phyloP scores from a whole-genome alignment of 2,329 filamentous ascomycete species.

The Aspergillus felis region DNA sequence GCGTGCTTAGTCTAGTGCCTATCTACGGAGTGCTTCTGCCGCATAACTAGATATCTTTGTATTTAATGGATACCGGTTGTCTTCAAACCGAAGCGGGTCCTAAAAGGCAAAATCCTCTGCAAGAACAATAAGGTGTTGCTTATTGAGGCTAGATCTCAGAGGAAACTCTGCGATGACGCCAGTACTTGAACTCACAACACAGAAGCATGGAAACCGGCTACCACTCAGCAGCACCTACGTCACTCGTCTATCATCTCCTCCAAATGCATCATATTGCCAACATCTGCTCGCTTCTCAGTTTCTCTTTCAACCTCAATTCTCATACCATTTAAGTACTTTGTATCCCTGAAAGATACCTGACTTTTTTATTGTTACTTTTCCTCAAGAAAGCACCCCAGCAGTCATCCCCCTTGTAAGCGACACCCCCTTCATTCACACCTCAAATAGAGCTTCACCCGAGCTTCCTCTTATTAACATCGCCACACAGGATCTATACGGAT shows the following conservation, averaged over 20 bases:
- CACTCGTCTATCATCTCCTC: slow-evolving; percentile 29
- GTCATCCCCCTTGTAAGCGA: not conserved
- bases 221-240: slow-evolving; percentile 26
- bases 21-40: not conserved
- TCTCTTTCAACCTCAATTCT: not conserved
- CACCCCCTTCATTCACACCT: not conserved
- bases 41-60: not conserved
- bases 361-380: not conserved
- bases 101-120: not conserved
- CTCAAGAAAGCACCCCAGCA: not conserved
- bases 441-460: not conserved
- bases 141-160: not conserved
- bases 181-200: slow-evolving; percentile 11
- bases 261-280: slow-evolving; percentile 1
- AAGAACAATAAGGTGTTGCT: too few species aligned
- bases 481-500: not conserved
- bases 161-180: slow-evolving; percentile 22
- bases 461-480: not conserved
- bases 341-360: not conserved
- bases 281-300: slow-evolving; percentile 2
- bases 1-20: not conserved
- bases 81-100: not conserved
- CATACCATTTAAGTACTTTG: not conserved
- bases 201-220: not conserved
- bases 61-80: not conserved